Conservation (phyloP, 768 basidiomycete species). For the Collybia sordida region DNA sequence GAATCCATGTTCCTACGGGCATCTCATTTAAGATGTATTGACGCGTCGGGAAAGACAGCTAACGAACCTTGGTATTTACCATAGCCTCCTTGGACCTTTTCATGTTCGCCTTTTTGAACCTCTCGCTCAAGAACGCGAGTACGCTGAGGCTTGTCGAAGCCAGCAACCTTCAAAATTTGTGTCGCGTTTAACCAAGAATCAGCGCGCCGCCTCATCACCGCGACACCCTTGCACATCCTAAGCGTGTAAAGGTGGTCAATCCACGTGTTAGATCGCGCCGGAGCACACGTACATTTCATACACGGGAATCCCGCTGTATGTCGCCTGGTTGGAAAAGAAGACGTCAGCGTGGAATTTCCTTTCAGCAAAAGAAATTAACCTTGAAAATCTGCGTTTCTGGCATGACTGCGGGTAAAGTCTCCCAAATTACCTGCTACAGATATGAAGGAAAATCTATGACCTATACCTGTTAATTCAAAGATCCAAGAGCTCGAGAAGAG, state of each 20-base stretch:
- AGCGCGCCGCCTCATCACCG: slow-evolving; percentile 94
- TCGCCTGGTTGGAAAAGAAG: slow-evolving; percentile 57
- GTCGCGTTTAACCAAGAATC: slow-evolving; percentile 99
- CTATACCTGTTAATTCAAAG: slow-evolving; percentile 1
- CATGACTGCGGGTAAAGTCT: slow-evolving; percentile 38
- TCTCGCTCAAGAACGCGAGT: slow-evolving; percentile 97
- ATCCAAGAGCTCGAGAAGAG: slow-evolving; percentile 3
- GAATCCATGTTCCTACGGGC: slow-evolving; percentile 92
- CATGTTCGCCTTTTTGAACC: slow-evolving; percentile 97
- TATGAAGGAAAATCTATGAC: not conserved
- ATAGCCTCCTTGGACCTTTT: slow-evolving; percentile 99
- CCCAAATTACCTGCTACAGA: not conserved
- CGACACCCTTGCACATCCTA: slow-evolving; percentile 94
- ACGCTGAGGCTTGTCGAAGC: slow-evolving; percentile 98
- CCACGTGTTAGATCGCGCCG: slow-evolving; percentile 35
- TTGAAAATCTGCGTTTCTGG: slow-evolving; percentile 89
- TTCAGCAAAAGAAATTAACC: slow-evolving; percentile 39
- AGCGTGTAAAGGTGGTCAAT: slow-evolving; percentile 37
- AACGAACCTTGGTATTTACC: slow-evolving; percentile 96
- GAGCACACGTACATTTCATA: slow-evolving; percentile 77
- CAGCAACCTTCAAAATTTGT: slow-evolving; percentile 97
- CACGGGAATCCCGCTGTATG: slow-evolving; percentile 90
- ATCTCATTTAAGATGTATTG: slow-evolving; percentile 5
- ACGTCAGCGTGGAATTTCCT: slow-evolving; percentile 13
- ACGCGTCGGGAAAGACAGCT: slow-evolving; percentile 12